phyloP scores from a whole-genome alignment of 2,329 filamentous ascomycete species.

The Fusarium chuoi region DNA sequence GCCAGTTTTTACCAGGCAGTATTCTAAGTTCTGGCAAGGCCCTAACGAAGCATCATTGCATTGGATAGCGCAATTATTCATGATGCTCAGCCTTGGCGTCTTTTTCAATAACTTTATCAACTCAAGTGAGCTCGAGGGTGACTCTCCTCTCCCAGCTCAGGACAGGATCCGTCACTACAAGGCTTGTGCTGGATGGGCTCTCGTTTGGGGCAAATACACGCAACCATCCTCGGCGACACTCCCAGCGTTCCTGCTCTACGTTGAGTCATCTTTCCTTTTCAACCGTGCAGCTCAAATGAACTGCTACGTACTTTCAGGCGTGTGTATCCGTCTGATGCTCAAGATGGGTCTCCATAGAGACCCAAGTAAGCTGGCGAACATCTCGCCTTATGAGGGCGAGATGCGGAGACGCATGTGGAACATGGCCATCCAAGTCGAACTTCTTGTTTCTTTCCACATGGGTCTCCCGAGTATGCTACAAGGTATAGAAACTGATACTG shows the following conservation, averaged over 20 bases:
- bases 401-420: constrained; percentile 66
- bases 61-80: constrained; percentile 64
- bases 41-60: constrained; percentile 52
- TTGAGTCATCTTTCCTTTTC: constrained; percentile 64
- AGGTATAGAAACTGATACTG: constrained; percentile 70
- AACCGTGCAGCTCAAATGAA: constrained; percentile 63
- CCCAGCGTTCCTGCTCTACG: constrained; percentile 62
- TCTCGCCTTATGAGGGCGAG: constrained; percentile 64
- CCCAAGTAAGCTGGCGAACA: constrained; percentile 60
- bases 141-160: constrained; percentile 53
- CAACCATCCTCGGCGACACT: constrained; percentile 60
- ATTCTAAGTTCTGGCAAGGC: constrained; percentile 61
- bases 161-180: constrained; percentile 61
- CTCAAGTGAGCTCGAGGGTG: constrained; percentile 56
- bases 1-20: constrained; percentile 62
- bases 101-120: constrained; percentile 58
- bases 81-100: constrained; percentile 56
- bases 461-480: constrained; percentile 75
- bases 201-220: constrained; percentile 62
- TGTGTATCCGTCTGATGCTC: constrained; percentile 64
- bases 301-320: constrained; percentile 63
- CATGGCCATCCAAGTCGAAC: constrained; percentile 67
- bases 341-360: constrained; percentile 70
- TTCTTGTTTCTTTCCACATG: constrained; percentile 73
- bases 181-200: constrained; percentile 61